Base-by-base conservation (phyloP, 2,329 filamentous ascomycete genomes). In the Fusarium staphyleae region DNA sequence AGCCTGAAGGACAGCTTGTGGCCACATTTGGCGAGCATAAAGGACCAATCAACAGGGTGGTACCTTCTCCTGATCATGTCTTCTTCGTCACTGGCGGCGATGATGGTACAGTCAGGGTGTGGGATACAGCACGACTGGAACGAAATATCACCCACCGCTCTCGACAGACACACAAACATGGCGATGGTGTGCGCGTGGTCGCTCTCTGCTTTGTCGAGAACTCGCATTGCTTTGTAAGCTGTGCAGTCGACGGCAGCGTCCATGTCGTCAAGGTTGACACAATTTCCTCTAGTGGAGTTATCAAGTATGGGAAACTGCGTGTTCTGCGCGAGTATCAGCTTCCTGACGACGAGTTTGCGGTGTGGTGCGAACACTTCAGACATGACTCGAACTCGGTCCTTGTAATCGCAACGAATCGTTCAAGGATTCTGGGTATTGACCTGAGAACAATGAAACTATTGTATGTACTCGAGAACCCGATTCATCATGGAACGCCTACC, bases 1-100 rank as follows among this genome's bases (percentile, higher is more conserved):
- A 86, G 60, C 95, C 95, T 0, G 85, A 87, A 48, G 93, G 95
- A 2, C 87, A 86, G 44, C 80, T 98, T 8, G 88, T 98, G 15
- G 91, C 93, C 2, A 91, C 91, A 1, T 92, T 98, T 68, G 86
- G 90, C 1, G 95, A 99, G 70, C 95, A 99, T 69, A 87, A 81
- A 22, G 91, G 86, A 0, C 84, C 90, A 7, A 85, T 98, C 60
- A 96, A 89, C 67, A 86, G 93, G 9, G 85, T 98, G 10, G 80
- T 89, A 2, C 85, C 91, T 7, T 88, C 95, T 2, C 91, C 93
- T 1, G 95, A 99, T 69, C 93, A 99, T 70, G 78, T 87, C 4
- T 99, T 99, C 75, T 99, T 99, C 73, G 82, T 97, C 50, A 98
- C 95, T 1, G 93, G 87, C 6, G 93, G 93, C 9, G 91, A 96